Base-by-base conservation (phyloP, 768 basidiomycete species). In the Boletus rubescentipes region DNA sequence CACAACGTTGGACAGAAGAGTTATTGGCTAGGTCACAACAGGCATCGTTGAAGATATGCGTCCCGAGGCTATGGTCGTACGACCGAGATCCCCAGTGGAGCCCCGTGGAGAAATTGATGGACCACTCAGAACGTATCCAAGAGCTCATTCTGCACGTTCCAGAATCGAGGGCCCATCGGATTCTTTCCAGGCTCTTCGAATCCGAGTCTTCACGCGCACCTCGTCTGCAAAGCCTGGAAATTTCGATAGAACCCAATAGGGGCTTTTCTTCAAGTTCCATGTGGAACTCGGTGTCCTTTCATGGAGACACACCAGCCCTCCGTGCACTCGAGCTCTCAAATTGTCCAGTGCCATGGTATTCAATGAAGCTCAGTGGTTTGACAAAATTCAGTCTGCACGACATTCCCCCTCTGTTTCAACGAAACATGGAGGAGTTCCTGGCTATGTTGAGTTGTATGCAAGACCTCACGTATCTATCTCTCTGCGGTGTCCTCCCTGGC, bases 11-110 rank as follows among this genome's bases (percentile, higher is more conserved):
- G 73, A 68, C 68, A 10, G 63, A 72, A 29, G 76, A 73, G 59
- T 75, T 76, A 71, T 49, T 80, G 34, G 61, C 61, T 23, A 69
- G 79, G 15, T 80, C 79, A 0, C 78, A 76, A 50, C 72, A 64
- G 61, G 74, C 73, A 11, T 64, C 69, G 12, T 37, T 64, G 29
- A 47, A 26, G 26, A 26, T 26, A 26, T 6, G 26, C 26, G 6
- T 26, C 26, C 6, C 6, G 6, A n/a, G n/a, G n/a, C n/a, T n/a
- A n/a, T n/a, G n/a, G n/a, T n/a, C n/a, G n/a, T n/a, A n/a, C n/a
- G n/a, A n/a, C n/a, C n/a, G n/a, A n/a, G n/a, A n/a, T n/a, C n/a
- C n/a, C n/a, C n/a, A n/a, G 26, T 26, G 26, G 26, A 26, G 26
- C 3, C 5, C 16, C 4, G 4, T 39, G 31, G 16, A 26, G 15